Percentiles rank a stretch among this genome's conserved stretches.
Evolutionary conservation across 2,329 filamentous ascomycete species (phyloP).

Genomic region (Colletotrichum chlorophyti): DNA sequence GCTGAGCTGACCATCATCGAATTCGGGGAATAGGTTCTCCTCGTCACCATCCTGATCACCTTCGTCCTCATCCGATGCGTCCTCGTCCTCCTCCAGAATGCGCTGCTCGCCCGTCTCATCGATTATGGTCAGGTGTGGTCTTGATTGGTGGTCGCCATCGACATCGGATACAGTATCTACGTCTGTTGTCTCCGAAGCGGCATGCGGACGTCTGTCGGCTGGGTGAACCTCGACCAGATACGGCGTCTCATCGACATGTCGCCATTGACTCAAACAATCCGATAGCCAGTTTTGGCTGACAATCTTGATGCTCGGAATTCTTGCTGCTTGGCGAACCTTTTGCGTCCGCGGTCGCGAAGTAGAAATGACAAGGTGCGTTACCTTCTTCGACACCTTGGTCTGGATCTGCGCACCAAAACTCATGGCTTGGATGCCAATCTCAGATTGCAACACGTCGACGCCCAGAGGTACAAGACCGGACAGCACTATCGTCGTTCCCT

Average conservation of each 20-base stretch:
- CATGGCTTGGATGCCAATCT: constrained; percentile 86
- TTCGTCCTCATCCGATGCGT: constrained; percentile 40
- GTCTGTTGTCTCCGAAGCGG: constrained; percentile 38
- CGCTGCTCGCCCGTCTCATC: constrained; percentile 52
- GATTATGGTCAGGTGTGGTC: constrained; percentile 51
- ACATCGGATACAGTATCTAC: constrained; percentile 17
- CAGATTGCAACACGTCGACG: constrained; percentile 78
- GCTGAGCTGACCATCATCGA: constrained; percentile 51
- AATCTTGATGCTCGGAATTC: constrained; percentile 83
- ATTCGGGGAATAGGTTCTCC: constrained; percentile 57
- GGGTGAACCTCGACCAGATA: constrained; percentile 81
- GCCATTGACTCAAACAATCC: constrained; percentile 86
- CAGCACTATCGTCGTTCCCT: constrained; percentile 80
- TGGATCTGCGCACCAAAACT: constrained; percentile 79
- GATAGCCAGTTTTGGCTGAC: constrained; percentile 91
- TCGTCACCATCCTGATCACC: constrained; percentile 46
- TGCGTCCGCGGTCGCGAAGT: constrained; percentile 78
- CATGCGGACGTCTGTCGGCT: constrained; percentile 59
- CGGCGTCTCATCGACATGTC: constrained; percentile 76
- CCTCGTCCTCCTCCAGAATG: constrained; percentile 43
- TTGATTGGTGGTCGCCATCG: constrained; percentile 43
- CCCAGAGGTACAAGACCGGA: constrained; percentile 89
- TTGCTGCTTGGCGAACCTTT: constrained; percentile 87
- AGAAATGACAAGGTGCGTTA: constrained; percentile 79
- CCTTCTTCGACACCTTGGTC: constrained; percentile 63